These are phyloP conservation scores for Sinapis alba DNA, from an alignment of 441 rosid genomes.

Conservation along the genomic window DNA sequence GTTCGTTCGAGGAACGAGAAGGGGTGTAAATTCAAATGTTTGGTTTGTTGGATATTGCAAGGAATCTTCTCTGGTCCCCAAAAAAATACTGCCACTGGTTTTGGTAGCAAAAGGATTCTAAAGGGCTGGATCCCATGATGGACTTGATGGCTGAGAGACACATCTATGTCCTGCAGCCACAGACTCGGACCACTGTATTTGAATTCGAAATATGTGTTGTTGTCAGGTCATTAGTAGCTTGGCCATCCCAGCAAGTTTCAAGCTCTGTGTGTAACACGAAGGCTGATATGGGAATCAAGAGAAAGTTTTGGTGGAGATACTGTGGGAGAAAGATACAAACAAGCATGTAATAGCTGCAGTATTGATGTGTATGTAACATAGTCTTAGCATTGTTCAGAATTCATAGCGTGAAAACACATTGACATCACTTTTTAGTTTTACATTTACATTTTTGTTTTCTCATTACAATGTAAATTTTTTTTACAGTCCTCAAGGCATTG, in stretches of 20 bases:
- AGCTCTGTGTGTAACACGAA: constrained; percentile 53
- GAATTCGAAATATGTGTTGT: constrained; percentile 39
- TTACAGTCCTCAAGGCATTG: background rate
- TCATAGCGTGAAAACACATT: constrained; percentile 17
- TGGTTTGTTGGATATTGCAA: constrained; percentile 22
- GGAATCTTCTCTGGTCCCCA: constrained; percentile 43
- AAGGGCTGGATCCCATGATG: constrained; percentile 27
- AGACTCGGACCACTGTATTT: constrained; percentile 41
- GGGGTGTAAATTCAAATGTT: constrained; percentile 36
- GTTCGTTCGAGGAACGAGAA: constrained; percentile 60
- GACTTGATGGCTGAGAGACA: constrained; percentile 35
- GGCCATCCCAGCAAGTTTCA: constrained; percentile 41
- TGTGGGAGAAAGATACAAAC: constrained; percentile 61
- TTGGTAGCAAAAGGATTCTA: constrained; percentile 12
- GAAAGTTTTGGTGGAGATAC: constrained; percentile 73
- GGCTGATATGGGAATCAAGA: constrained; percentile 49
- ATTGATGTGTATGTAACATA: constrained; percentile 36
- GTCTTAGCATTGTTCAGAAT: constrained; percentile 24
- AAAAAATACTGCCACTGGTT: constrained; percentile 34
- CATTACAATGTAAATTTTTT: constrained; percentile 14
- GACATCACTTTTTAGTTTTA: constrained; percentile 26
- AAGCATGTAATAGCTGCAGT: constrained; percentile 25
- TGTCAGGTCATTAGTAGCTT: constrained; percentile 50
- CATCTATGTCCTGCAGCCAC: constrained; percentile 45
- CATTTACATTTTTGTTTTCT: constrained; percentile 30